phyloP scores from a whole-genome alignment of 768 basidiomycete genomes.

The Phallus indusiatus region DNA sequence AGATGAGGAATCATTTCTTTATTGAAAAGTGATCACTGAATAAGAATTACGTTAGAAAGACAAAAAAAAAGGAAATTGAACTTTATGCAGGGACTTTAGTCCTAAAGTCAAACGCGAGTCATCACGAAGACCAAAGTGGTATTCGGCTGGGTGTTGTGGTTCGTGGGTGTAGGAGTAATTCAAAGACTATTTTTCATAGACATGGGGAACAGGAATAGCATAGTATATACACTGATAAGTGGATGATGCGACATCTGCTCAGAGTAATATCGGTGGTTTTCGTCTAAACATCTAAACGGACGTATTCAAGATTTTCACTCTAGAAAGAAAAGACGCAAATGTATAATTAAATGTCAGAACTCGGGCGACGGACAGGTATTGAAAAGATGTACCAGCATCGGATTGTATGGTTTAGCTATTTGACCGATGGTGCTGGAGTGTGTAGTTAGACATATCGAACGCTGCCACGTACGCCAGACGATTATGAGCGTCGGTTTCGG shows the following conservation, averaged over 20 bases:
- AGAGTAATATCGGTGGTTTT: constrained; percentile 84
- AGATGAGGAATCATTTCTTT: no score
- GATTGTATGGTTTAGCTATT: constrained; percentile 96
- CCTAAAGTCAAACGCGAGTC: no score
- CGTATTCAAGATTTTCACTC: constrained; percentile 94
- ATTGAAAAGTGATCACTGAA: no score
- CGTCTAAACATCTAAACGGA: constrained; percentile 72
- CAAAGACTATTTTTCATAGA: no score
- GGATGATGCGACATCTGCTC: constrained; percentile 99
- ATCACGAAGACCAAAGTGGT: no score
- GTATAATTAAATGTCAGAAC: neutral
- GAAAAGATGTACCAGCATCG: constrained; percentile 67
- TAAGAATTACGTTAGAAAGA: no score
- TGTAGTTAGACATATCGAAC: constrained; percentile 98
- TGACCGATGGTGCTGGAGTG: constrained; percentile 90
- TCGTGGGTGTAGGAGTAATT: no score
- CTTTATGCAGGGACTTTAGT: no score
- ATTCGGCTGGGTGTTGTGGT: no score
- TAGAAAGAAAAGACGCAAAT: no score
- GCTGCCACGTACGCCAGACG: constrained; percentile 90
- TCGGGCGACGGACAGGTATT: neutral
- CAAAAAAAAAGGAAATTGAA: no score
- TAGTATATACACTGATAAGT: constrained; percentile 91
- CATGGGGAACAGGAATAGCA: no score
- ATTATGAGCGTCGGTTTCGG: constrained; percentile 64